Base-by-base conservation (phyloP, 352 stramenopile species). In the Lagenidium giganteum region DNA sequence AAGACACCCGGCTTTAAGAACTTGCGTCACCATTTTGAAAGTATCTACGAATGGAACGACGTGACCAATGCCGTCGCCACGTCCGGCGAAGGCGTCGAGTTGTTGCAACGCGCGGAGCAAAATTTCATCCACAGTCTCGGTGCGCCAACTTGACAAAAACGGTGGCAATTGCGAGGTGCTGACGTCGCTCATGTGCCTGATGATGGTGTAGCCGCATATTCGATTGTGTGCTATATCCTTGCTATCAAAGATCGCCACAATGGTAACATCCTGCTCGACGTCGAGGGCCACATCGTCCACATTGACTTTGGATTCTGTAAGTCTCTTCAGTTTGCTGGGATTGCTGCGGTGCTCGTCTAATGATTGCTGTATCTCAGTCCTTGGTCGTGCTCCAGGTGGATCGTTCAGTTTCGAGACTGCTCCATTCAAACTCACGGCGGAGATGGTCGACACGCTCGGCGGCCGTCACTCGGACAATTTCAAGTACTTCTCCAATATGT, bases 261-360 rank as follows among this genome's bases (percentile, higher is more conserved):
- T 47, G 96, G 95, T 17, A 98, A 99, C 65, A 96, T 99, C 33
- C 96, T 99, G 72, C 80, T 99, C 23, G 89, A 98, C 56, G 94
- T 67, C 4, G 73, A 93, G 51, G 95, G 96, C 3, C 91, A 97
- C 57, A 61, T 99, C 16, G 84, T 99, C 38, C 94, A 98, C 70
- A 99, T 99, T 62, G 96, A 99, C 64, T 99, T 98, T 83, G 96
- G 96, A 16, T 99, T 99, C 61, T 87, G 78, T 90, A 73, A 36
- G 70, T 80, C n/a, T n/a, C n/a, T n/a, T n/a, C n/a, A n/a, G 8
- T 7, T 18, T 20, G 8, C 20, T 38, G 9, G 32, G 8, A 12
- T 18, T 12, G 11, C 11, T 20, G 12, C 12, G 32, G n/a, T 18
- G 16, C 20, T 12, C 8, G 11, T 38, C 11, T 18, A 18, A 12